A percentile compares a stretch with the other conserved stretches of the same genome.
These are phyloP conservation scores for Apophysomyces variabilis DNA, from an alignment of 371 early-diverging fungal species.

Conservation along the genomic window DNA sequence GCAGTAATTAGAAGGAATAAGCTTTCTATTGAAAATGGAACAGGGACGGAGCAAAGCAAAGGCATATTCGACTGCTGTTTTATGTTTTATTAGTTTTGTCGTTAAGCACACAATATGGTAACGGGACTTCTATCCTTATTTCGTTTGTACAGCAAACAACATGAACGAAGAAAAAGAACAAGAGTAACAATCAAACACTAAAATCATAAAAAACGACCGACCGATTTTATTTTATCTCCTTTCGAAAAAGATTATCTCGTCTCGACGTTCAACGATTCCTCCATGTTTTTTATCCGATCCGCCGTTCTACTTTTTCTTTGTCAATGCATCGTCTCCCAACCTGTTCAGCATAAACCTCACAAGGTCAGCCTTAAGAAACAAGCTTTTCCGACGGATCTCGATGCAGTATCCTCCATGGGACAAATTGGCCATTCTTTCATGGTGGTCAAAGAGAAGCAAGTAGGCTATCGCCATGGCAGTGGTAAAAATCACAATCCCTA, in stretches of 20 bases:
- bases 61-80: background rate
- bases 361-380: background rate
- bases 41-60: no score
- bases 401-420: background rate
- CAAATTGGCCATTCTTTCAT: conserved; percentile 1
- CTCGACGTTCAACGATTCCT: background rate
- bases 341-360: background rate
- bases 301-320: background rate
- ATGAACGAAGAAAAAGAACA: no score
- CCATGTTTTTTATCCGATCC: conserved; percentile 8
- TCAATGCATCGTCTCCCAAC: background rate
- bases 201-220: conserved; percentile 5
- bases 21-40: no score
- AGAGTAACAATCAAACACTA: no score
- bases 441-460: conserved; percentile 38
- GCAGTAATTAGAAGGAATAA: no score
- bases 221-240: background rate
- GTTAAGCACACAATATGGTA: no score
- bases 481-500: conserved; percentile 26
- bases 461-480: conserved; percentile 42
- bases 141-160: background rate
- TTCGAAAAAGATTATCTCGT: background rate
- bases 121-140: no score
- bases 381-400: background rate
- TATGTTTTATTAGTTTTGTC: background rate